A percentile compares a stretch with the other conserved stretches of the same genome.
Conservation (phyloP, 768 basidiomycete genomes). For the Scleroderma bovista region DNA sequence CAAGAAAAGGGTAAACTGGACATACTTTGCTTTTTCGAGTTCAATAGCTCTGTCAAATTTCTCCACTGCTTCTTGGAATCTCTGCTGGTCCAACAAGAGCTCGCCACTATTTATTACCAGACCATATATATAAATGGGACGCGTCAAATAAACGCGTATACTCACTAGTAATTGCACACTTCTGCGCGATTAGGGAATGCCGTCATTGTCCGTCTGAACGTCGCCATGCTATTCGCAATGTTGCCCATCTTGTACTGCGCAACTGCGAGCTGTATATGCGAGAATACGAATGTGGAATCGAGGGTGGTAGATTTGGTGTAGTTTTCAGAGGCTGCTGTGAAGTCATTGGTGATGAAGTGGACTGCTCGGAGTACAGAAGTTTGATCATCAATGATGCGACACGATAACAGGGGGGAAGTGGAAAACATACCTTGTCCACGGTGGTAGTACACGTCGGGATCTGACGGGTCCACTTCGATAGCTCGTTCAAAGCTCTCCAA, state of each 20-base stretch:
- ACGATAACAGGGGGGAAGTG: neutral
- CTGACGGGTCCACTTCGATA: constrained; percentile 70
- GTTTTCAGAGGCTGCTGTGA: constrained; percentile 77
- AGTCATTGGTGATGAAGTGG: constrained; percentile 92
- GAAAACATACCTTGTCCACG: constrained; percentile 76
- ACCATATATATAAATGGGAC: neutral
- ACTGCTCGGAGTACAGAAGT: constrained; percentile 40
- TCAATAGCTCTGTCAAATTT: constrained; percentile 92
- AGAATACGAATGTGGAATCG: constrained; percentile 89
- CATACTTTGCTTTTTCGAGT: constrained; percentile 73
- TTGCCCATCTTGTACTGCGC: constrained; percentile 91
- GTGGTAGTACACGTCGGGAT: constrained; percentile 98
- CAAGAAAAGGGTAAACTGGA: neutral
- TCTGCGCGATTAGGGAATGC: constrained; percentile 85
- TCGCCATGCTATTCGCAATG: constrained; percentile 77
- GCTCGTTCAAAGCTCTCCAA: constrained; percentile 92
- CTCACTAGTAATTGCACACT: constrained; percentile 92
- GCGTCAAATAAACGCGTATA: constrained; percentile 5
- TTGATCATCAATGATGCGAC: too few species aligned
- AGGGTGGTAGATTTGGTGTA: constrained; percentile 87
- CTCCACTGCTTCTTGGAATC: constrained; percentile 83
- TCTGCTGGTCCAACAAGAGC: constrained; percentile 85
- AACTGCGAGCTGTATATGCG: constrained; percentile 94
- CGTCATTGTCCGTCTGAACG: constrained; percentile 80
- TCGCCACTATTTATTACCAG: constrained; percentile 86